These are phyloP conservation scores for Orbilia javanica DNA, from an alignment of 2,329 filamentous ascomycete species.

Conservation along the genomic window DNA sequence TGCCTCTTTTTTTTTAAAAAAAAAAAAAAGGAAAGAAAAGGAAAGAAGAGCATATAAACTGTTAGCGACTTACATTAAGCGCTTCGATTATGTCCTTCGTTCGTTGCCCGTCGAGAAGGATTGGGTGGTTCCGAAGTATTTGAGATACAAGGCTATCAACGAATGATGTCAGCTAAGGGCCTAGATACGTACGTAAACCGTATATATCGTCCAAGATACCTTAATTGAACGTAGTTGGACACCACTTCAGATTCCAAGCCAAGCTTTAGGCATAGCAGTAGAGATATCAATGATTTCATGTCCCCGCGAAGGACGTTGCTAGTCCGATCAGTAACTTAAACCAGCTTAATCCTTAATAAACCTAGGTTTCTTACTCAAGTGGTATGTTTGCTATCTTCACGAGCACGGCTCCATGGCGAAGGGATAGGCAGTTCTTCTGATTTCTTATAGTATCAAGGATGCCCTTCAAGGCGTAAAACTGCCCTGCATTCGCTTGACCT, in stretches of 20 bases:
- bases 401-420: constrained; percentile 11
- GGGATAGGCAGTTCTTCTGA: background rate
- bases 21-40: too few relatives aligned
- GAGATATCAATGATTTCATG: constrained; percentile 39
- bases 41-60: background rate
- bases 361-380: constrained; percentile 27
- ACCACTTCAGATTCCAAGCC: background rate
- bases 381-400: constrained; percentile 40
- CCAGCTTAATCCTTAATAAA: background rate
- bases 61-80: background rate
- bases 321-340: constrained; percentile 1
- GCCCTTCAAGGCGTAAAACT: constrained; percentile 46
- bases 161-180: background rate
- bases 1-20: too few relatives aligned
- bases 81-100: background rate
- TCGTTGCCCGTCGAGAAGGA: constrained; percentile 17
- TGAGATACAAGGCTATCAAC: constrained; percentile 20
- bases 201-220: background rate
- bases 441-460: constrained; percentile 24
- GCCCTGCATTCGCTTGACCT: constrained; percentile 44
- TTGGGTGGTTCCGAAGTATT: constrained; percentile 31
- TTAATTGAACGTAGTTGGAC: constrained; percentile 3
- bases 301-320: constrained; percentile 49
- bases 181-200: background rate
- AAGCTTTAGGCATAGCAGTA: constrained; percentile 29